Evolutionary conservation across 2,329 filamentous ascomycete species (phyloP).

Genomic region (Macrophomina tecta): DNA sequence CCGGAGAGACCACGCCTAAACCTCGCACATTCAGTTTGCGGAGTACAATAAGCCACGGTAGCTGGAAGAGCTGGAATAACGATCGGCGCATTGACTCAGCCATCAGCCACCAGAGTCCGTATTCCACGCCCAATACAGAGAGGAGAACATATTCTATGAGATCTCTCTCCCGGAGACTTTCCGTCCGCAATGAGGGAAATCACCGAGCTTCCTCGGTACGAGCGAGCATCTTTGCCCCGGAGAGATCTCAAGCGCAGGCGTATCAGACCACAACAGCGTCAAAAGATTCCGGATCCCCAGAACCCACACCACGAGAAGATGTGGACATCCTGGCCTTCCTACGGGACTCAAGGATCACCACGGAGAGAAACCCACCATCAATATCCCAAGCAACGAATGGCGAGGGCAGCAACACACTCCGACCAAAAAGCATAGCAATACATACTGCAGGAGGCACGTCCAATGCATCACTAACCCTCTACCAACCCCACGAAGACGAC

Average conservation of each 20-base stretch:
- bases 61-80: slow-evolving; percentile 14
- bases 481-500: slow-evolving; percentile 9
- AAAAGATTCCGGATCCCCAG: background rate
- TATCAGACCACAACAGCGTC: background rate
- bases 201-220: background rate
- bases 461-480: background rate
- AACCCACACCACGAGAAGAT: background rate
- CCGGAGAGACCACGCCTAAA: background rate
- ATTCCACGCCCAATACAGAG: background rate
- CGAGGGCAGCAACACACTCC: background rate
- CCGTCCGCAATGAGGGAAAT: background rate
- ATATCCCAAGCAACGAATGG: background rate
- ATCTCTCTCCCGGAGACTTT: background rate
- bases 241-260: background rate
- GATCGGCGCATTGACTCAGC: slow-evolving; percentile 11
- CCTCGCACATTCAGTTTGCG: slow-evolving; percentile 11
- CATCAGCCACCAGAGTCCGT: background rate
- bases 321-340: background rate
- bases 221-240: background rate
- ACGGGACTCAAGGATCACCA: background rate
- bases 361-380: background rate
- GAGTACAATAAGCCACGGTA: slow-evolving; percentile 5
- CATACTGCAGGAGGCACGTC: background rate
- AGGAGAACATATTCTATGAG: slow-evolving; percentile 4
- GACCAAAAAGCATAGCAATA: slow-evolving; percentile 7